Base-by-base conservation (phyloP, 1,139 yeast genomes). In the Spencermartinsiella ligniputridi region DNA sequence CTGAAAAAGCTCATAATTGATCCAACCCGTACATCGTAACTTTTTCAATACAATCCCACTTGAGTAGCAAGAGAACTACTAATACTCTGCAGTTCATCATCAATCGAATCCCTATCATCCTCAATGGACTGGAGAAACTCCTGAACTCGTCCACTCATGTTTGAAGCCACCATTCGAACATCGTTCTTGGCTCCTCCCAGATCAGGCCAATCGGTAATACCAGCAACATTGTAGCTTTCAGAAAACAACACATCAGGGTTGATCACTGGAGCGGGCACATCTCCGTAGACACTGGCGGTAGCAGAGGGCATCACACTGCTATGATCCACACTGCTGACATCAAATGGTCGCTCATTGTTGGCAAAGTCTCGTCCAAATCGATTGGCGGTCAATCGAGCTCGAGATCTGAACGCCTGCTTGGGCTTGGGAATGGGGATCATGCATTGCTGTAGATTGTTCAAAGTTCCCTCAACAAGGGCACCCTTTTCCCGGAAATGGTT, bases 381-480 rank as follows among this genome's bases (percentile, higher is more conserved):
- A 9, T n/a, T n/a, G 12, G 32, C 32, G 15, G 32, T 27, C 8
- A 27, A n/a, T 5, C 32, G 32, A n/a, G 32, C 32, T 27, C 32
- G 32, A 6, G 32, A 27, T n/a, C 32, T 9, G 15, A 27, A 27
- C 15, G 32, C 32, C 5, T n/a, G 32, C 12, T 53, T 41, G 12
- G 57, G 63, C 42, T 55, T 60, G 41, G 58, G 52, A 16, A 58
- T 45, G 27, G 57, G 89, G 20, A 86, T 81, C 57, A 79, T 74
- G 46, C 87, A 81, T 38, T 84, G 70, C 60, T 84, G 94, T 51
- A 90, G 72, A 56, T 81, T 84, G 49, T 84, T 92, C 54, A 90
- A 71, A 1, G 89, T 80, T n/a, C 97, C 97, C 63, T 90, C 97
- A 25, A 90, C 97, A 40, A 90, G 71, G 64, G 94, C 84, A 1